These are phyloP conservation scores for Immersiporthe knoxdaviesiana DNA, from an alignment of 2,329 filamentous ascomycete genomes.

Conservation along the genomic window DNA sequence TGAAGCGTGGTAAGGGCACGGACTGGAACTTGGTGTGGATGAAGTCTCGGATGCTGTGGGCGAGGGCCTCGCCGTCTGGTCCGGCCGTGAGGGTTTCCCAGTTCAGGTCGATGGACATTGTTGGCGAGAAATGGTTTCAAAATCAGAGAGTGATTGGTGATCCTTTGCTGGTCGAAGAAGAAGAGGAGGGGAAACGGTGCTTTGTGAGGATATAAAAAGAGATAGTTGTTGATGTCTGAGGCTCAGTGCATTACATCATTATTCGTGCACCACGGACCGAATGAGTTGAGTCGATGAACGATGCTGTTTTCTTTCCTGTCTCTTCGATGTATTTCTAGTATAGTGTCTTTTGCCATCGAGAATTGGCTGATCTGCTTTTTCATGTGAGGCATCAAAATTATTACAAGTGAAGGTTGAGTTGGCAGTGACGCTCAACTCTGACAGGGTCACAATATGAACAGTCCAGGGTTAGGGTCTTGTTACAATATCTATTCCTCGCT, in stretches of 20 bases:
- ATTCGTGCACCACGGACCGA: too few relatives aligned
- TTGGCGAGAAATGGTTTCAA: too few relatives aligned
- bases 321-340: background rate
- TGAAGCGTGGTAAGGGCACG: slow-evolving; percentile 89
- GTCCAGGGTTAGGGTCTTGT: background rate
- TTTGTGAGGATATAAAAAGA: too few relatives aligned
- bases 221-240: background rate
- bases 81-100: slow-evolving; percentile 93
- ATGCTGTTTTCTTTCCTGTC: background rate
- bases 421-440: background rate
- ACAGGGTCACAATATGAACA: background rate
- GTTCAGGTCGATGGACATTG: slow-evolving; percentile 96
- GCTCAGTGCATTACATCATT: background rate
- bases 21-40: slow-evolving; percentile 96
- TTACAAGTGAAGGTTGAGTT: background rate
- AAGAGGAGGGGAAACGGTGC: background rate
- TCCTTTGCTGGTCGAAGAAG: background rate
- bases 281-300: background rate
- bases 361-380: background rate
- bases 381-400: background rate
- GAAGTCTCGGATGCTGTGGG: slow-evolving; percentile 86
- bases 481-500: background rate
- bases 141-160: too few relatives aligned
- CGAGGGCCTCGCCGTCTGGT: slow-evolving; percentile 81
- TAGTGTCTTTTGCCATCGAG: background rate